These are phyloP conservation scores for Jaenimonas drosophilae DNA, from an alignment of 208 protist species.

Conservation along the genomic window DNA sequence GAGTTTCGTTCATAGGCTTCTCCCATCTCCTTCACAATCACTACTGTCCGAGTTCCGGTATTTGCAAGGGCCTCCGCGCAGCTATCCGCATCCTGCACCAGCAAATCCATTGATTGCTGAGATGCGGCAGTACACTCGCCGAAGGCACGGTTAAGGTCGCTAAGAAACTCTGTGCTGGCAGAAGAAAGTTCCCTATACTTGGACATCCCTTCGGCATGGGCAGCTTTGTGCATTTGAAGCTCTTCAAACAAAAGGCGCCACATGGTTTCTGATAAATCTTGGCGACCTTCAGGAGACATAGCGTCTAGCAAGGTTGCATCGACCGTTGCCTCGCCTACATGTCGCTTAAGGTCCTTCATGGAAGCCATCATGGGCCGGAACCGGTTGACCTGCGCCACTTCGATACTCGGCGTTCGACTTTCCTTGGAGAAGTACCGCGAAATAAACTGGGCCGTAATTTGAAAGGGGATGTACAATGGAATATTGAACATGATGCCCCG, in stretches of 20 bases:
- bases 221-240: conserved; percentile 24
- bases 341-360: not conserved
- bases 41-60: conserved; percentile 11
- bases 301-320: not conserved
- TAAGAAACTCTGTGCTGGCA: not conserved
- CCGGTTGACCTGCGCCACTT: conserved; percentile 10
- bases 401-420: not conserved
- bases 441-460: conserved; percentile 27
- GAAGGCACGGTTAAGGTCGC: conserved; percentile 7
- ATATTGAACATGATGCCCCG: conserved; percentile 31
- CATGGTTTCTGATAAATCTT: conserved; percentile 20
- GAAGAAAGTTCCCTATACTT: conserved; percentile 9
- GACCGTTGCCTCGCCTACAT: not conserved
- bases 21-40: conserved; percentile 25
- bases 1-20: conserved; percentile 13
- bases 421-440: conserved; percentile 13
- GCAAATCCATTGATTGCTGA: conserved; percentile 8
- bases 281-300: conserved; percentile 3
- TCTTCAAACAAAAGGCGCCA: conserved; percentile 49
- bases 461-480: conserved; percentile 47
- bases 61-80: conserved; percentile 22
- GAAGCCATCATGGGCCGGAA: conserved; percentile 9
- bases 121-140: conserved; percentile 10
- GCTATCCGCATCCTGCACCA: conserved; percentile 24
- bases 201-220: conserved; percentile 9